Base-by-base conservation (phyloP, 768 basidiomycete genomes). In the Cyclocybe cylindracea region DNA sequence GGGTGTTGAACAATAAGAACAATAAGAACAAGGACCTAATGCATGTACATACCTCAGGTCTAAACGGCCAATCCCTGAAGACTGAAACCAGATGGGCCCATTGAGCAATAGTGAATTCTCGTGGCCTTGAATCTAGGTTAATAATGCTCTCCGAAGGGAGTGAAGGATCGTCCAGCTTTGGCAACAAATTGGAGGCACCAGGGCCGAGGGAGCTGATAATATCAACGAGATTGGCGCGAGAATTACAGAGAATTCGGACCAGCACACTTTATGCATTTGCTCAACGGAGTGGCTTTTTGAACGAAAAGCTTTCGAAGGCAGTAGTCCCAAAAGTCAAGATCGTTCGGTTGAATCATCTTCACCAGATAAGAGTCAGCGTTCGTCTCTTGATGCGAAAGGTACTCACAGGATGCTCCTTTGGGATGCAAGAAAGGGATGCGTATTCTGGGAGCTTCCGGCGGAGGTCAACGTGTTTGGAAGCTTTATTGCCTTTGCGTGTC, bases 1-100 rank as follows among this genome's bases (percentile, higher is more conserved):
- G 24, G 24, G 24, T 5, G 24, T 24, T 24, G 24, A 24, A 5
- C 24, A 24, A 24, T 24, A 5, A 24, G 5, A 24, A 5, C 24
- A 24, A 24, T n/a, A n/a, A n/a, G n/a, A n/a, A n/a, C n/a, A n/a
- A n/a, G 24, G 24, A 5, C 5, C 5, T 24, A 24, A 24, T 24
- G 24, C 5, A 2, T 29, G 44, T 35, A 61, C 65, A 14, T 46
- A 92, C 93, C 61, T 82, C 76, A 3, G 94, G 94, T 50, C 83
- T 86, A 70, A 97, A 98, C 1, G 92, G 87, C 95, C 95, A 98
- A 1, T 82, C 74, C 53, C 86, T 76, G 64, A 97, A 97, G 0
- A 82, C 90, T 37, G 85, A 76, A 3, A 90, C 72, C 18, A 98
- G 56, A 31, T 78, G 68, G 7, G 71, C 69, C 94, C 94, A 97